A percentile compares a stretch with the other conserved stretches of the same genome.
Evolutionary conservation across 148 eudicot species (phyloP).

Genomic region (Fagopyrum esculentum): DNA sequence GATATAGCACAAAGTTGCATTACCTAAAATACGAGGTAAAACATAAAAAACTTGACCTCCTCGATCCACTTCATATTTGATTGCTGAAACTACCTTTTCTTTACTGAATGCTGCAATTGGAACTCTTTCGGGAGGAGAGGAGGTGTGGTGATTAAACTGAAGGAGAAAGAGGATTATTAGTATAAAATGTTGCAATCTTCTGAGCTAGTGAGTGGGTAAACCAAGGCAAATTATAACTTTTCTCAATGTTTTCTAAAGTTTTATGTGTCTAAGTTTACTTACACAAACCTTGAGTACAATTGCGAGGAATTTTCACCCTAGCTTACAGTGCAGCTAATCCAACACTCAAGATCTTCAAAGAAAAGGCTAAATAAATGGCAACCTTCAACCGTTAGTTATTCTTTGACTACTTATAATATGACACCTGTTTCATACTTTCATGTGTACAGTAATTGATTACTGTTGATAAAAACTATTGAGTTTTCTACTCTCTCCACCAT

Average conservation of each 20-base stretch:
- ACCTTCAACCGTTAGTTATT: not conserved
- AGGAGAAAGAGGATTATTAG: constrained; percentile 4
- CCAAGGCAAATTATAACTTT: not conserved
- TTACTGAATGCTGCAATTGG: constrained; percentile 76
- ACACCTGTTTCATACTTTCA: no score
- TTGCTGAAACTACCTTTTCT: constrained; percentile 78
- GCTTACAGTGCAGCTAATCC: not conserved
- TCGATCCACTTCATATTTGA: constrained; percentile 85
- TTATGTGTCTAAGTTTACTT: not conserved
- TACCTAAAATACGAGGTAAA: constrained; percentile 97
- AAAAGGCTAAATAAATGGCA: not conserved
- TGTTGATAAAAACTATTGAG: no score
- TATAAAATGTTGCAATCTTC: not conserved
- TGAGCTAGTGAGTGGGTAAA: not conserved
- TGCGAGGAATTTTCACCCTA: not conserved
- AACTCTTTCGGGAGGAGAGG: constrained; percentile 85
- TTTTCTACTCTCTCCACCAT: no score
- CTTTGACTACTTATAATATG: no score
- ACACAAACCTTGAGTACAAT: not conserved
- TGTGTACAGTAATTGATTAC: no score
- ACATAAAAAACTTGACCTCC: constrained; percentile 97
- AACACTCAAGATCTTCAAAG: not conserved
- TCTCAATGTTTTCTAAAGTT: not conserved
- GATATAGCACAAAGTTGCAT: not conserved
- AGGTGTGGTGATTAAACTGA: constrained; percentile 90